These are phyloP conservation scores for grape (Vitis vinifera) DNA, from an alignment of 164 flowering plant genomes.

Conservation along the genomic window ASM3070453v1 NC_081818.1:30273501-30274000, in stretches of 20 bases:
- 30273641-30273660: conserved; percentile 5
- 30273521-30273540: conserved; percentile 15
- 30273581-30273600: conserved; percentile 11
- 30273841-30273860: neutral
- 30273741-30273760: conserved; percentile 34
- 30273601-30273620: conserved; percentile 6
- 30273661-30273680: conserved; percentile 18
- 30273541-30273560: conserved; percentile 22
- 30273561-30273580: conserved; percentile 15
- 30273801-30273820: neutral
- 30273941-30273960: neutral
- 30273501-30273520: conserved; percentile 23
- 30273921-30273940: neutral
- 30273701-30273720: conserved; percentile 27
- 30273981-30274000: too few relatives aligned
- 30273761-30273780: conserved; percentile 8
- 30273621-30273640: conserved; percentile 12
- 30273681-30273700: conserved; percentile 17
- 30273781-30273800: conserved; percentile 7
- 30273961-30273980: neutral
- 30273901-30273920: neutral
- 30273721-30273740: conserved; percentile 26
- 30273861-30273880: conserved; percentile 15
- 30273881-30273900: conserved; percentile 2
- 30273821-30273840: neutral